phyloP scores from a whole-genome alignment of 2,329 filamentous ascomycete species.

The Penicillium sumatraense region DNA sequence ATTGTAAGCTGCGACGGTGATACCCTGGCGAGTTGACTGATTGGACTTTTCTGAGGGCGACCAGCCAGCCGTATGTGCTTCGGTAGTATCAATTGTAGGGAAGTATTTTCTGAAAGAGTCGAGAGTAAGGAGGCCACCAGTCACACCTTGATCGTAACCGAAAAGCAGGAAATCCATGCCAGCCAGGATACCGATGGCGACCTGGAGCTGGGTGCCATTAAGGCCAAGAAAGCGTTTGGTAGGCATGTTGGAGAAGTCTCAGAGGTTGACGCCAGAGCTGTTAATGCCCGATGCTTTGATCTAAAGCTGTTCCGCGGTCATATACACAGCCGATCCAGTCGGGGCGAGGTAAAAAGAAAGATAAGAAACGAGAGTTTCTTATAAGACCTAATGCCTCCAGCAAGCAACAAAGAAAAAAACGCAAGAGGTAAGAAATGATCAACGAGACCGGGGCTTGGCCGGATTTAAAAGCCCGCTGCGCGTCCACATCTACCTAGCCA shows the following conservation, averaged over 20 bases:
- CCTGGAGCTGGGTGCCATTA: conserved; percentile 45
- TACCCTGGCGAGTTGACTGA: conserved; percentile 45
- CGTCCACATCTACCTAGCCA: conserved; percentile 2
- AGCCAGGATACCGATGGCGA: conserved; percentile 50
- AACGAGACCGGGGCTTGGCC: conserved; percentile 10
- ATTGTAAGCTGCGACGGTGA: conserved; percentile 42
- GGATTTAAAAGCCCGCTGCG: conserved; percentile 18
- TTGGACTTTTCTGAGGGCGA: conserved; percentile 20
- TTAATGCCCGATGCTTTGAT: background rate
- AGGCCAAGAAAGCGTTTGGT: conserved; percentile 44
- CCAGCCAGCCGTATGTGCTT: conserved; percentile 20
- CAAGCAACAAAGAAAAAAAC: background rate
- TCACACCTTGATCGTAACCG: conserved; percentile 49
- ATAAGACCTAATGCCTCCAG: background rate
- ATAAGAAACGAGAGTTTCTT: background rate
- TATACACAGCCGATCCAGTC: conserved; percentile 10
- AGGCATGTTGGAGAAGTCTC: conserved; percentile 21
- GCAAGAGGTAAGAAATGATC: conserved; percentile 3
- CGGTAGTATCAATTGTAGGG: conserved; percentile 43
- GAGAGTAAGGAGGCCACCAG: conserved; percentile 50
- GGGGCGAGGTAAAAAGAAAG: background rate
- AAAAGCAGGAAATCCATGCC: conserved; percentile 49
- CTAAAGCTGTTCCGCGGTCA: background rate
- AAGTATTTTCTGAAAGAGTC: conserved; percentile 47
- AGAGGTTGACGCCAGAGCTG: background rate